Base-by-base conservation (phyloP, 352 stramenopile genomes). In the Phytopythium helicoides region DNA sequence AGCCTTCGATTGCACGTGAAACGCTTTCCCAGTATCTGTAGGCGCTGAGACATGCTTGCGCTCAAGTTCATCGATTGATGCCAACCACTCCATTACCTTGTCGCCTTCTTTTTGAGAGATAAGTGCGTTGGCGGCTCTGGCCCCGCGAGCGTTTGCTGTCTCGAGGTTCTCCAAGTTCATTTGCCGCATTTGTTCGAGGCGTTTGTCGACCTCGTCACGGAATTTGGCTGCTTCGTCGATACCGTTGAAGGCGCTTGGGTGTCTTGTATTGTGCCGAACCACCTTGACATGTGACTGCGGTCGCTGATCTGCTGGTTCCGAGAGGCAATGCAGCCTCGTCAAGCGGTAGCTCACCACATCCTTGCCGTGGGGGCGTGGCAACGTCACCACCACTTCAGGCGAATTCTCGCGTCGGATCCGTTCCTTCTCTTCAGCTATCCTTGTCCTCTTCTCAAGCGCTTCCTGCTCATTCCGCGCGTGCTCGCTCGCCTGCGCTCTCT, bases 291-390 rank as follows among this genome's bases (percentile, higher is more conserved):
- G 58, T 6, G 62, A 47, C 9, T 26, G 48, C 26, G 23, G 6
- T 1, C 12, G n/a, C 19, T 11, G 33, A 19, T 44, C 19, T 19
- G 26, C 2, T 23, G 21, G 34, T 25, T 35, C 6, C 40, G 34
- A 38, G 3, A 76, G 37, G 54, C 71, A 83, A 44, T 88, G 76
- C 15, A 69, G 67, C 10, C 78, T 68, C 22, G 73, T 83, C 51
- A 77, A 81, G 35, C 71, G 67, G 37, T 87, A 91, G 36, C 71
- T 60, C 26, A 53, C 49, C 7, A 81, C 65, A 36, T 89, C 81
- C 11, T 77, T 72, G 19, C 47, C 18, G 18, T 58, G 56, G 11
- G 71, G 64, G 1, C 68, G 53, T 16, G 69, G 55, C 28, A 60
- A 78, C 31, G 68, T 63, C 35, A 87, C 56, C 42, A 83, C 70